A percentile compares a stretch with the other conserved stretches of the same genome.
Evolutionary conservation across 352 stramenopile species (phyloP).

Genomic region (Peronospora belbahrii): DNA sequence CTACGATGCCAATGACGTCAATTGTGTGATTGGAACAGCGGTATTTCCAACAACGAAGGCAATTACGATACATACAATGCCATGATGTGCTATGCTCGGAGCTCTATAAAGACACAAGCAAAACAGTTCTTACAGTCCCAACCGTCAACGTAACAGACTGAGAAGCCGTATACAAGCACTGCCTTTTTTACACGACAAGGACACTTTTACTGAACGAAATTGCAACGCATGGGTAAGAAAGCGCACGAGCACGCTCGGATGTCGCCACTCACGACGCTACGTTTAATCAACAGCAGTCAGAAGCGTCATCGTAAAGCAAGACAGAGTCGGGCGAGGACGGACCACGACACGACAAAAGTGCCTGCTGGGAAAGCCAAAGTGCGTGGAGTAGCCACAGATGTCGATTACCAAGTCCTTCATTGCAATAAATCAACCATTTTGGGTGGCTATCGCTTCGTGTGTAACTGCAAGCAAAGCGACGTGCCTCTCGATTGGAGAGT

Average conservation of each 20-base stretch:
- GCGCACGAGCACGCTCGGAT: neutral
- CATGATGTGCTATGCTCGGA: too few relatives aligned
- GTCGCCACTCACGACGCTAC: slow-evolving; percentile 16
- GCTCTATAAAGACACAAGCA: too few relatives aligned
- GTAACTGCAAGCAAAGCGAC: neutral
- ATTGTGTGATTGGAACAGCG: neutral
- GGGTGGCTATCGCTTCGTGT: slow-evolving; percentile 6
- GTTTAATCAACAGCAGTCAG: slow-evolving; percentile 28
- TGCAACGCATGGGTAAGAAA: slow-evolving; percentile 11
- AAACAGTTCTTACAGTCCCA: too few relatives aligned
- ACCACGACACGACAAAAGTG: slow-evolving; percentile 10
- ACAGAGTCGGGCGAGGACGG: slow-evolving; percentile 19
- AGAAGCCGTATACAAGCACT: slow-evolving; percentile 12
- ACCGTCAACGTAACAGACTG: slow-evolving; percentile 6
- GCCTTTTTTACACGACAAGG: slow-evolving; percentile 14
- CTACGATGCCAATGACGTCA: too few relatives aligned
- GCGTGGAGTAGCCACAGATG: slow-evolving; percentile 13
- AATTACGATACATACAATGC: neutral
- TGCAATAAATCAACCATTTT: slow-evolving; percentile 2
- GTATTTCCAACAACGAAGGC: neutral
- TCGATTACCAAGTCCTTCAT: slow-evolving; percentile 10
- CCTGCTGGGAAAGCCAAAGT: neutral
- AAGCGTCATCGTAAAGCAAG: slow-evolving; percentile 11
- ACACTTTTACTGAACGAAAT: neutral
- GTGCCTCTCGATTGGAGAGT: slow-evolving; percentile 2